Conservation (phyloP, 768 basidiomycete species). For the Trichaptum fuscoviolaceum region DNA sequence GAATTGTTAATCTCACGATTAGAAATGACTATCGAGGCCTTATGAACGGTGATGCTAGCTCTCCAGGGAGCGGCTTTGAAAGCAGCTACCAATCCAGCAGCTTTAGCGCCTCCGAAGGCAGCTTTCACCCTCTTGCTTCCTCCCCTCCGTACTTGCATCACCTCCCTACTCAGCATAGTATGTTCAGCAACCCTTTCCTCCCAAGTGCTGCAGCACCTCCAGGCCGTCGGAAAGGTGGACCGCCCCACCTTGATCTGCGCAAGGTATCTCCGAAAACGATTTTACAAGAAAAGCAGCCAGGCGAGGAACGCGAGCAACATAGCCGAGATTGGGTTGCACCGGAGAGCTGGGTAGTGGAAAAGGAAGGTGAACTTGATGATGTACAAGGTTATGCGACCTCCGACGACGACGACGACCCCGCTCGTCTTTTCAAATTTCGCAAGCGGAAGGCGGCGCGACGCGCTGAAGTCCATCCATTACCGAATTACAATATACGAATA, state of each 20-base stretch:
- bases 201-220: constrained; percentile 15
- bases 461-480: neutral
- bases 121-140: constrained; percentile 20
- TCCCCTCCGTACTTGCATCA: constrained; percentile 23
- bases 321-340: constrained; percentile 59
- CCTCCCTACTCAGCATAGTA: constrained; percentile 29
- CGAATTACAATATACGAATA: constrained; percentile 60
- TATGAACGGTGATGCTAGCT: constrained; percentile 28
- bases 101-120: constrained; percentile 22
- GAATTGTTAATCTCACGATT: constrained; percentile 57
- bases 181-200: constrained; percentile 36
- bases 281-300: constrained; percentile 12
- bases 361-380: constrained; percentile 35
- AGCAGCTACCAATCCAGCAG: constrained; percentile 25
- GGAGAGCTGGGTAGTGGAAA: constrained; percentile 71
- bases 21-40: constrained; percentile 11
- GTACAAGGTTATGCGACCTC: constrained; percentile 38
- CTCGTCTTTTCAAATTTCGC: neutral
- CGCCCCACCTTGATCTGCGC: constrained; percentile 18
- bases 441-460: neutral
- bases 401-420: constrained; percentile 27
- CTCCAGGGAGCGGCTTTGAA: constrained; percentile 41
- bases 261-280: constrained; percentile 51
- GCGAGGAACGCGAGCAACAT: constrained; percentile 18
- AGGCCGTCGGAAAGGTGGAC: neutral